Conservation (phyloP, 1,284 basidiomycete genomes). For the Amylostereum areolatum region DNA sequence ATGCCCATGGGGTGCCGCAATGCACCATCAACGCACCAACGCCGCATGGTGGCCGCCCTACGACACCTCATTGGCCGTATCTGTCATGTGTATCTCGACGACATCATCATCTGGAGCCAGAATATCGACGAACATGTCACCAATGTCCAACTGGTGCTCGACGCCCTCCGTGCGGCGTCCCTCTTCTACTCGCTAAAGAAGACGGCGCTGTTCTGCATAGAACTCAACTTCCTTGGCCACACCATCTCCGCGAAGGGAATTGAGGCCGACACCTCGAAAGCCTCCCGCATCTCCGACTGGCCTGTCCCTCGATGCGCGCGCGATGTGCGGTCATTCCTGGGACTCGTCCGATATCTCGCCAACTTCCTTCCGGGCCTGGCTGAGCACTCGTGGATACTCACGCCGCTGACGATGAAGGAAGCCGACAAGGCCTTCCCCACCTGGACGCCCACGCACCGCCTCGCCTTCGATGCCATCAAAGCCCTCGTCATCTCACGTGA, state of each 20-base stretch:
- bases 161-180: slow-evolving; percentile 9
- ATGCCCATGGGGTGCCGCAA: slow-evolving; percentile 31
- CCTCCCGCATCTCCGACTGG: slow-evolving; percentile 28
- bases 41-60: slow-evolving; percentile 27
- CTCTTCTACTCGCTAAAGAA: slow-evolving; percentile 21
- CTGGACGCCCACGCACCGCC: neutral
- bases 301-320: slow-evolving; percentile 16
- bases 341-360: slow-evolving; percentile 27
- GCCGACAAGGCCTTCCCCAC: neutral
- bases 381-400: neutral
- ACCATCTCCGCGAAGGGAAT: slow-evolving; percentile 22
- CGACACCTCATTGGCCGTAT: slow-evolving; percentile 18
- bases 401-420: neutral
- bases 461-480: neutral
- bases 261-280: slow-evolving; percentile 23
- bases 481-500: neutral
- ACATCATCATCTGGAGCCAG: slow-evolving; percentile 26
- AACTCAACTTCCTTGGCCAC: slow-evolving; percentile 24
- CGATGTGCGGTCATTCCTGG: slow-evolving; percentile 28
- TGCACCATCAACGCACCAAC: slow-evolving; percentile 25
- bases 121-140: slow-evolving; percentile 20
- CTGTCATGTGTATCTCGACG: slow-evolving; percentile 28
- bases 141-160: slow-evolving; percentile 21
- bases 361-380: neutral
- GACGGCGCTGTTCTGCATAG: slow-evolving; percentile 15